Evolutionary conservation across 2,329 filamentous ascomycete genomes (phyloP).

Genomic region (Furcasterigmium sp.): DNA sequence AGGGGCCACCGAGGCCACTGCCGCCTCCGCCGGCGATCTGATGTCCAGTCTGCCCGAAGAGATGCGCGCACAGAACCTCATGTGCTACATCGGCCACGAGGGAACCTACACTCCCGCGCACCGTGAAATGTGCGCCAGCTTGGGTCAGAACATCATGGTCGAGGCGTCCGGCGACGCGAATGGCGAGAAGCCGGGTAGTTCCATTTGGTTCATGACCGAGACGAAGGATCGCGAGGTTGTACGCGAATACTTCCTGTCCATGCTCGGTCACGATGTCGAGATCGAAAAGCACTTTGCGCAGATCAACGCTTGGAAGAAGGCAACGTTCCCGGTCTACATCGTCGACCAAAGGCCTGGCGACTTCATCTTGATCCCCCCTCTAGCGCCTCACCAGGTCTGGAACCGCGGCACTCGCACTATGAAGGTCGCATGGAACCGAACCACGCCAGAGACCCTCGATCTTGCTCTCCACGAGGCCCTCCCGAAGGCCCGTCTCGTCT

Average conservation of each 20-base stretch:
- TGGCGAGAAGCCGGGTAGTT: constrained; percentile 79
- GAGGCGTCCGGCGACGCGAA: constrained; percentile 71
- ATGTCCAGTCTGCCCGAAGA: constrained; percentile 86
- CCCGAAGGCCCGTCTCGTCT: constrained; percentile 83
- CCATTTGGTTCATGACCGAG: constrained; percentile 99
- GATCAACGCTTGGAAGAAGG: constrained; percentile 90
- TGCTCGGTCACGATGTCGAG: constrained; percentile 92
- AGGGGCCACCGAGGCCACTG: constrained; percentile 44
- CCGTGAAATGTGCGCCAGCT: constrained; percentile 92
- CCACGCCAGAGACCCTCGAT: constrained; percentile 84
- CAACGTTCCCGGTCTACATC: constrained; percentile 86
- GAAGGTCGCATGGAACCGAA: constrained; percentile 98
- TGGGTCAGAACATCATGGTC: constrained; percentile 98
- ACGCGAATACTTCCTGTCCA: constrained; percentile 88
- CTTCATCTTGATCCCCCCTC: constrained; percentile 86
- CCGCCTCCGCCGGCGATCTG: constrained; percentile 76
- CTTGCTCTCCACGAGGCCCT: constrained; percentile 82
- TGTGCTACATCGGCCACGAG: constrained; percentile 98
- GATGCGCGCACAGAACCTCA: constrained; percentile 93
- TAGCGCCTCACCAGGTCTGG: constrained; percentile 97
- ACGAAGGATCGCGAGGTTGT: constrained; percentile 87
- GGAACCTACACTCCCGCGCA: constrained; percentile 95
- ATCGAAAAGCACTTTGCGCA: constrained; percentile 97
- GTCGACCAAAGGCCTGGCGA: constrained; percentile 89
- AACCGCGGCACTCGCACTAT: constrained; percentile 93